These are phyloP conservation scores for maize (Zea mays) DNA, from an alignment of 176 grass and related monocot genomes.

Conservation along the genomic window DNA sequence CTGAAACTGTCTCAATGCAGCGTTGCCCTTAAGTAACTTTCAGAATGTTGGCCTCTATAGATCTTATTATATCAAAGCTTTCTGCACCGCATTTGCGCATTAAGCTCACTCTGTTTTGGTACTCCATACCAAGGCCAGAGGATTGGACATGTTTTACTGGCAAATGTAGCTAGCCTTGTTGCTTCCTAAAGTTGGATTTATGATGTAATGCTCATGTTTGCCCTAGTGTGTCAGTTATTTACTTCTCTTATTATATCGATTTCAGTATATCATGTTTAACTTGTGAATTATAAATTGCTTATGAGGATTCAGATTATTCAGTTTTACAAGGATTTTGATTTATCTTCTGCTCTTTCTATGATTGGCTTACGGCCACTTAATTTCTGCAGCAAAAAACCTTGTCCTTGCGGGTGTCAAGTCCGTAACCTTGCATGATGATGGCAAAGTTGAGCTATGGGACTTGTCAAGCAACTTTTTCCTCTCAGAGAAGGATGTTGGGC, in stretches of 20 bases:
- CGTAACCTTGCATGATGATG: slow-evolving; percentile 72
- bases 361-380: background rate
- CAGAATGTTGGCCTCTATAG: background rate
- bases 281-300: background rate
- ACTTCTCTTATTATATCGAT: background rate
- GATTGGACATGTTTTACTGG: background rate
- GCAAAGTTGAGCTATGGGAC: slow-evolving; percentile 75
- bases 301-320: background rate
- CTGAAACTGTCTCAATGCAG: background rate
- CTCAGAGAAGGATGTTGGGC: slow-evolving; percentile 72
- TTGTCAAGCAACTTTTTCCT: slow-evolving; percentile 85
- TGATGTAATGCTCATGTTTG: background rate
- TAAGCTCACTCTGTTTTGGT: background rate
- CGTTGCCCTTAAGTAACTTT: background rate
- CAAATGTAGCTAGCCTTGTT: background rate
- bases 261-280: background rate
- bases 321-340: too few species aligned
- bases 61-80: background rate
- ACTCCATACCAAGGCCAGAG: background rate
- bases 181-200: background rate
- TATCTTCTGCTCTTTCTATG: background rate
- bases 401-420: slow-evolving; percentile 85
- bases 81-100: background rate
- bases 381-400: slow-evolving; percentile 83
- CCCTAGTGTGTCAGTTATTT: background rate